phyloP scores from a whole-genome alignment of 768 basidiomycete genomes.

The Phanerochaete carnosa region DNA sequence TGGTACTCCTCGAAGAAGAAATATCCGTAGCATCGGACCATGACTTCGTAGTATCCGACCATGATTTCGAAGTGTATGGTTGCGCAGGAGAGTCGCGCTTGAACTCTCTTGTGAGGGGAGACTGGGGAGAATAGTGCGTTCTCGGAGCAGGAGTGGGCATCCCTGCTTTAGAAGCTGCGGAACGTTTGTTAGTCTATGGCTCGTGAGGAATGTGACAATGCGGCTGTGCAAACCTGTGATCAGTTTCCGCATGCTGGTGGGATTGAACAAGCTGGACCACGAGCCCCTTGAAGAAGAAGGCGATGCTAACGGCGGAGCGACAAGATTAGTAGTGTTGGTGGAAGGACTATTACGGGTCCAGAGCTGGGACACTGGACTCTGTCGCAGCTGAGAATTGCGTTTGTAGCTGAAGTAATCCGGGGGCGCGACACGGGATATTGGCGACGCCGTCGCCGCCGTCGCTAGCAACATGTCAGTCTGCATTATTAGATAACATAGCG shows the following conservation, averaged over 20 bases:
- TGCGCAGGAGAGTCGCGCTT: constrained; percentile 24
- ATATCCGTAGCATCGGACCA: constrained; percentile 19
- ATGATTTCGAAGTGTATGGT: constrained; percentile 14
- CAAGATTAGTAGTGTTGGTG: constrained; percentile 34
- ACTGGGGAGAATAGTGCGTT: constrained; percentile 19
- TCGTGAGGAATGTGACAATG: constrained; percentile 16
- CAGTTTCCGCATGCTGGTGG: constrained; percentile 64
- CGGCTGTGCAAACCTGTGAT: constrained; percentile 43
- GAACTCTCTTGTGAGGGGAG: constrained; percentile 18
- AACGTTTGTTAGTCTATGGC: constrained; percentile 24
- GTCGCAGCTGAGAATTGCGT: constrained; percentile 33
- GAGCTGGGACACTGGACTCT: constrained; percentile 42
- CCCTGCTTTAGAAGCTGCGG: constrained; percentile 11
- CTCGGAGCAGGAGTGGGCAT: constrained; percentile 18
- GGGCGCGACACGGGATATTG: neutral
- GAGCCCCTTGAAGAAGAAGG: constrained; percentile 66
- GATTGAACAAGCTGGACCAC: constrained; percentile 77
- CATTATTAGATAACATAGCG: neutral
- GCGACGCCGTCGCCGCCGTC: neutral
- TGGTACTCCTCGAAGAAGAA: constrained; percentile 27
- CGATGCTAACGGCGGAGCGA: constrained; percentile 44
- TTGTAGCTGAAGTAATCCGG: constrained; percentile 59
- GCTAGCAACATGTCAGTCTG: neutral
- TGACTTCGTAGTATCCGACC: constrained; percentile 32
- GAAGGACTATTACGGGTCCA: constrained; percentile 51